Evolutionary conservation across 768 basidiomycete species (phyloP), one percentile per base, ranked within the genome.

Genomic region (Lyophyllum atratum): DNA sequence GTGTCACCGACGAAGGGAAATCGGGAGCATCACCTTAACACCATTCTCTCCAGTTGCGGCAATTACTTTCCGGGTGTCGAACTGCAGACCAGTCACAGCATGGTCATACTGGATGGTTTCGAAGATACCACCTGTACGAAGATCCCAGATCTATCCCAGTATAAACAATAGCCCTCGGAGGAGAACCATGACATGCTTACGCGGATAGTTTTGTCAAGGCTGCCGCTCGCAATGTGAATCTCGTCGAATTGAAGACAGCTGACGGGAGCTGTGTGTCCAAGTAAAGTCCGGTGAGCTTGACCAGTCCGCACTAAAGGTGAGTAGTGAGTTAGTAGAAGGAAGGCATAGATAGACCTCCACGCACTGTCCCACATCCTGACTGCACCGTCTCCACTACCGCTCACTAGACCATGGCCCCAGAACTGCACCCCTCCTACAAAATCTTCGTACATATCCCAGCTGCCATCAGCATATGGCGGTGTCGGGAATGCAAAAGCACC

Each of bases 321-420:
- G 28, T 31, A 44, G 31, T 4, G 29, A 28, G 15, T 33, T 49
- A 22, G 45, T 4, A 10, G 28, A 22, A 29, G 7, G n/a, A 21
- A 26, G n/a, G 21, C 45, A 53, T 34, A 54, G 37, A 54, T 22
- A 44, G 39, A 26, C 17, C 24, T 42, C 26, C 21, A 85, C 93
- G 82, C 68, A 96, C 95, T 98, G 68, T 99, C 97, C 97, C 97
- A 99, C 95, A 99, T 98, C 61, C 97, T 76, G 28, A 98, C 95
- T 2, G 91, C 96, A 34, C 96, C 95, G 70, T 99, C 97, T 1
- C 94, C 95, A 64, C 94, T 97, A 1, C 95, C 97, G 63, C 94
- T 97, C 4, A 98, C 94, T 33, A 99, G 82, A 1, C 94, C 97
- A 69, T 97, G 96, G 3, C 95, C 95, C 96, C 97, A 98, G 70